A percentile compares a stretch with the other conserved stretches of the same genome.
phyloP scores from a whole-genome alignment of 2,329 filamentous ascomycete genomes.

The Trichoderma endophyticum region DNA sequence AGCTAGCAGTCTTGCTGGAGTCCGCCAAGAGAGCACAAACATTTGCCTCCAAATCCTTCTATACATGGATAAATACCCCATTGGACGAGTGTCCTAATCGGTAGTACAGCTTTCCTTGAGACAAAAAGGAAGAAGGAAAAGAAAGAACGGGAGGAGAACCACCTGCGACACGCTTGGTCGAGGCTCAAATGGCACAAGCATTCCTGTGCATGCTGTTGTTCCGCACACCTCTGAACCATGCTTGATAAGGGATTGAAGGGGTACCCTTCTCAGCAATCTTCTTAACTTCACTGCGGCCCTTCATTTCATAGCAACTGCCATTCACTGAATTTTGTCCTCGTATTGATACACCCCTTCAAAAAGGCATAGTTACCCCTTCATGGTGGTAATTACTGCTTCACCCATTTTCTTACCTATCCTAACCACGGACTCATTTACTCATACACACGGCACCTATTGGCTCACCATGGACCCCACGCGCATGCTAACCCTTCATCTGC shows the following conservation, averaged over 20 bases:
- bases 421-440: background rate
- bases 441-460: background rate
- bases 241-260: constrained; percentile 11
- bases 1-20: background rate
- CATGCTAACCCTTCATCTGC: constrained; percentile 39
- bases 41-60: background rate
- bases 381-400: background rate
- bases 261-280: background rate
- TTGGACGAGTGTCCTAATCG: constrained; percentile 6
- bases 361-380: background rate
- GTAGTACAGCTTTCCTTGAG: background rate
- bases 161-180: constrained; percentile 1
- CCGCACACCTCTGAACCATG: background rate
- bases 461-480: constrained; percentile 30
- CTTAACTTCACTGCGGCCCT: background rate
- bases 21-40: background rate
- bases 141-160: background rate
- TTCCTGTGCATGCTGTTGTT: constrained; percentile 13
- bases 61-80: background rate
- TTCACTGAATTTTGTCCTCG: background rate
- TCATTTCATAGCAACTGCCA: background rate
- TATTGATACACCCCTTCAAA: background rate
- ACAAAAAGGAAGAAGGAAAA: background rate
- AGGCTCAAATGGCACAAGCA: constrained; percentile 16
- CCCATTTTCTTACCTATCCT: background rate